These are phyloP conservation scores for Funneliformis mosseae DNA, from an alignment of 192 early-diverging fungal species.

Conservation along the genomic window DNA sequence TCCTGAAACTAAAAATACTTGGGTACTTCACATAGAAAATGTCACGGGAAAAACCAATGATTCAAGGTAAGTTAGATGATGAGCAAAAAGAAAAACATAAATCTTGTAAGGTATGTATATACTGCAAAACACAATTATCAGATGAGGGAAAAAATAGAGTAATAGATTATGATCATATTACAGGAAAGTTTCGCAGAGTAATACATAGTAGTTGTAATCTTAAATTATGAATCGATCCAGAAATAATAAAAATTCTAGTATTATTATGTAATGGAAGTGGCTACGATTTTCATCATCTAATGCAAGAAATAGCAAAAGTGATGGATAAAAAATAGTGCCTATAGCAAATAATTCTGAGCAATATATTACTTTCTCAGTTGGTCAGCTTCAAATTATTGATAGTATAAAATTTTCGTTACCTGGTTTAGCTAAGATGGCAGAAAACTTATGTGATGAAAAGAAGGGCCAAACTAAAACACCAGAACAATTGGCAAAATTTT, in stretches of 20 bases:
- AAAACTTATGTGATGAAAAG: constrained; percentile 31
- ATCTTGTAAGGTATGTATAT: constrained; percentile 4
- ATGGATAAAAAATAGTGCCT: constrained; percentile 28
- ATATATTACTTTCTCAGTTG: constrained; percentile 22
- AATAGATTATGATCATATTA: constrained; percentile 26
- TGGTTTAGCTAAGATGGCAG: constrained; percentile 17
- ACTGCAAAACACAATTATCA: constrained; percentile 9
- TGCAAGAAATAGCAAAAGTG: neutral
- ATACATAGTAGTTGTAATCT: neutral
- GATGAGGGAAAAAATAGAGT: constrained; percentile 18
- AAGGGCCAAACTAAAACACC: constrained; percentile 29
- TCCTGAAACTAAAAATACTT: constrained; percentile 29
- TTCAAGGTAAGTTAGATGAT: constrained; percentile 25
- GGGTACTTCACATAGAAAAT: constrained; percentile 26
- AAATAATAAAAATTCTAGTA: constrained; percentile 22
- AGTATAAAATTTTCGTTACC: constrained; percentile 24
- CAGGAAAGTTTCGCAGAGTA: constrained; percentile 15
- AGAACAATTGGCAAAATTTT: constrained; percentile 26
- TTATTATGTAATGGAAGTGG: constrained; percentile 24
- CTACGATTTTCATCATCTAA: constrained; percentile 28
- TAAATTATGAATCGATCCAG: constrained; percentile 24
- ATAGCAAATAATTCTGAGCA: constrained; percentile 29
- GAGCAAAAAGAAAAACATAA: constrained; percentile 22
- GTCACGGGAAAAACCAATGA: constrained; percentile 22
- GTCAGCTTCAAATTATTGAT: constrained; percentile 28